These are phyloP conservation scores for Ceratobasidium sp. DNA, from an alignment of 1,284 basidiomycete genomes.

Conservation along the genomic window DNA sequence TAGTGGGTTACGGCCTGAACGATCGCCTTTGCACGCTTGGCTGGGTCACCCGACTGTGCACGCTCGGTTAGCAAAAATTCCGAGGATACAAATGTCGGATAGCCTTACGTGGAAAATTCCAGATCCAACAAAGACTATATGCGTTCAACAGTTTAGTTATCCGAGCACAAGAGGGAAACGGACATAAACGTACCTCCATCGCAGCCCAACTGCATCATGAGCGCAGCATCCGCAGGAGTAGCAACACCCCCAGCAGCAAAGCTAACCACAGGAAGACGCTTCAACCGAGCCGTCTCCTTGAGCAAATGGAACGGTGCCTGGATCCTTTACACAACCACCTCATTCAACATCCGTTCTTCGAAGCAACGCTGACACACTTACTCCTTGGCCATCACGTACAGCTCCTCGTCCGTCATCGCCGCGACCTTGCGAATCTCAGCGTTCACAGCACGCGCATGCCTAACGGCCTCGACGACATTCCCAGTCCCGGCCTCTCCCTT, in stretches of 20 bases:
- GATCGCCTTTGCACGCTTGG: constrained; percentile 94
- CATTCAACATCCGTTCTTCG: neutral
- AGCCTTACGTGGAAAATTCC: constrained; percentile 88
- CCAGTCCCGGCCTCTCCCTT: constrained; percentile 98
- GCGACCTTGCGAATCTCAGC: constrained; percentile 88
- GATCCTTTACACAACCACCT: constrained; percentile 58
- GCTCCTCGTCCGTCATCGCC: constrained; percentile 93
- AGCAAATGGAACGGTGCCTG: constrained; percentile 97
- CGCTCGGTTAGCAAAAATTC: constrained; percentile 43
- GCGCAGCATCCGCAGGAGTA: constrained; percentile 95
- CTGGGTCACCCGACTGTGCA: constrained; percentile 88
- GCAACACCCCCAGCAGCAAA: constrained; percentile 98
- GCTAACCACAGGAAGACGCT: constrained; percentile 93
- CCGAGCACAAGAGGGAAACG: constrained; percentile 32
- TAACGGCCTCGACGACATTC: constrained; percentile 96
- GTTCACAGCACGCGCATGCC: constrained; percentile 85
- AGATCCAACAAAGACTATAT: constrained; percentile 89
- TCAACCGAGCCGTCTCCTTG: constrained; percentile 94
- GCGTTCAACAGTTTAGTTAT: constrained; percentile 46
- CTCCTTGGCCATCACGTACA: constrained; percentile 95
- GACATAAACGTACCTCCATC: constrained; percentile 83
- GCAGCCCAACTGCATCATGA: constrained; percentile 99
- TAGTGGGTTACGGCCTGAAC: constrained; percentile 98
- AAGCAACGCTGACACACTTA: neutral
- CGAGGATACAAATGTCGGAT: constrained; percentile 3